Evolutionary conservation across 148 eudicot species (phyloP), one percentile per base, ranked within the genome.

Genomic region (Rhododendron henanense): DNA sequence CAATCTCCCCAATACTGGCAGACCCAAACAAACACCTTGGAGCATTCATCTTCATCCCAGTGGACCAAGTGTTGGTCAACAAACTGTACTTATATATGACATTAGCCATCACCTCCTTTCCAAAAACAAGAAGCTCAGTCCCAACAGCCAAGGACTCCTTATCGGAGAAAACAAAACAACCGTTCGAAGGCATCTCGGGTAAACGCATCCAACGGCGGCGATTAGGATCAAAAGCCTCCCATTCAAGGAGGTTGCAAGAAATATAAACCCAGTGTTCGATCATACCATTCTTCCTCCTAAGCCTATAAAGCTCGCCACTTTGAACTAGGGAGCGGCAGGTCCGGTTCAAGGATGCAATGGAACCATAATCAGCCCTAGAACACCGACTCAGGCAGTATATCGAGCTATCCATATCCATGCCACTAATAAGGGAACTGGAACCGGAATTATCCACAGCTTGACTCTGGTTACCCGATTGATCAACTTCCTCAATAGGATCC

Each of bases 141-240:
- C 98, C 98, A 67, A 94, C 98, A n/a, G 96, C 96, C 81, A 96
- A 83, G 0, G 98, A 95, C 87, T 95, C 97, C 90, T 95, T 95
- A 78, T 95, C 98, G 0, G 98, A 91, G 84, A 81, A 90, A 91
- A 89, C 85, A 81, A 94, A 95, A 80, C 94, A 93, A 16, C 91
- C 94, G 48, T 91, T 91, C n/a, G 90, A 90, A 51, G 89, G 83
- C 93, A 95, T 92, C 79, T 39, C 77, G 5, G 97, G 96, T 73
- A 95, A 88, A 67, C 81, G 91, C 91, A 93, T 93, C 97, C 97
- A 94, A 5, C 88, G 83, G 69, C 87, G 83, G 11, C 90, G 87
- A 51, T 78, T 82, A 1, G 98, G 98, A 90, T 96, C 98, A 87
- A 94, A 96, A 7, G 95, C 96, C 76, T 92, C 97, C 98, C 98